These are phyloP conservation scores for Fraxinus paxiana DNA, from an alignment of 305 asterid species.

Conservation along the genomic window DNA sequence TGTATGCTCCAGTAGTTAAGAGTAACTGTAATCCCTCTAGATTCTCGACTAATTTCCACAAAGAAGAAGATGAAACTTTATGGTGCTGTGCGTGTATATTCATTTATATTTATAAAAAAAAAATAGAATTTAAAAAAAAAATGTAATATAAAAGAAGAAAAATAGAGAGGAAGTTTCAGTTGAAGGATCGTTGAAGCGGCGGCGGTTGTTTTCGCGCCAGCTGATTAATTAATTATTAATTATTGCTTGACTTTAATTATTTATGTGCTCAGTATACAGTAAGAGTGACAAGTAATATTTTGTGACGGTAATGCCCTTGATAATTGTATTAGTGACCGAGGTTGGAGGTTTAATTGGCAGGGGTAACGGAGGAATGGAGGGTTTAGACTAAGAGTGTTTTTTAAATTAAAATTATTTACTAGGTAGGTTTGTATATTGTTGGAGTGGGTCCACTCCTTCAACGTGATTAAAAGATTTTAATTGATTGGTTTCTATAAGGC, in stretches of 20 bases:
- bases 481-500: background rate
- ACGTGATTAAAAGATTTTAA: too few species aligned
- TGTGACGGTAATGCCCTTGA: background rate
- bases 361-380: background rate
- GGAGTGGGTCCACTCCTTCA: too few species aligned
- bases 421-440: too few species aligned
- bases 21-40: background rate
- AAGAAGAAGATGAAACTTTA: background rate
- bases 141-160: background rate
- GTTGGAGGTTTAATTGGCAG: background rate
- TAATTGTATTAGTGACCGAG: background rate
- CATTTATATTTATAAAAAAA: background rate
- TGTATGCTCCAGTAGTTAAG: conserved; percentile 19
- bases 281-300: background rate
- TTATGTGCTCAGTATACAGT: background rate
- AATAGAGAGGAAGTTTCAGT: background rate
- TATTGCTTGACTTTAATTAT: too few species aligned
- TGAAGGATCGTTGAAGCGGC: background rate
- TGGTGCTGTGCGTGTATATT: background rate
- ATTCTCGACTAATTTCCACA: background rate
- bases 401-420: too few species aligned
- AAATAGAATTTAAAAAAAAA: background rate
- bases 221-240: background rate
- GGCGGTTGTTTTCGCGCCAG: background rate
- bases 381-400: background rate